Base-by-base conservation (phyloP, 768 basidiomycete species). In the Dentipellis fragilis region DNA sequence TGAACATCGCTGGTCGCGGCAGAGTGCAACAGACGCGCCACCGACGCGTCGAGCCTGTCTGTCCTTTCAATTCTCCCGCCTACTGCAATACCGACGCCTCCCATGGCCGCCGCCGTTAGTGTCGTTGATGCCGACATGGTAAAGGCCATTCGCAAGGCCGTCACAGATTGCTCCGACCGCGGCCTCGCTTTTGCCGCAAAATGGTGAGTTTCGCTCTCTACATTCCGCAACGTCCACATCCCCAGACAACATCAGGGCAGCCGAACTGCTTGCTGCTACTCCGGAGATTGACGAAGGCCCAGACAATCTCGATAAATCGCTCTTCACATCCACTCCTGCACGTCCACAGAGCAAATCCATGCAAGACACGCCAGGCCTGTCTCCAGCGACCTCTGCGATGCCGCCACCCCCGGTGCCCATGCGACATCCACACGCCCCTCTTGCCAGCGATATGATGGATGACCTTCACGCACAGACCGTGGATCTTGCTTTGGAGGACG, bases 81-180 rank as follows among this genome's bases (percentile, higher is more conserved):
- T 34, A n/a, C 29, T 2, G 35, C 37, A 10, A 35, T 17, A 34
- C 21, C 22, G 6, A 42, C 37, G 37, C 38, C 22, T 36, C 17
- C 8, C 46, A 58, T 60, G 56, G 55, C 58, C 2, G 21, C 53
- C 9, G 45, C 54, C 14, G 45, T 51, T 37, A 54, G 49, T 37
- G 52, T 36, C 51, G 72, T 83, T 50, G 80, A 85, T 63, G 59
- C 61, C n/a, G 73, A 76, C 40, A 73, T 80, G 51, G 71, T 81
- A n/a, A 68, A 70, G 17, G 81, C 81, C 21, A 65, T 93, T 52
- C 75, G 84, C 23, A 68, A 67, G 40, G 82, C 89, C 5, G 76
- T 85, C 55, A 79, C 75, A 57, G 86, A 91, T 64, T 91, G 89
- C 61, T 74, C 84, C 16, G 84, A 87, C 23, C 73, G 89, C 66